Percentiles rank a stretch among this genome's conserved stretches.
Conservation (phyloP, 352 stramenopile species). For the Globisporangium cederbergense region DNA sequence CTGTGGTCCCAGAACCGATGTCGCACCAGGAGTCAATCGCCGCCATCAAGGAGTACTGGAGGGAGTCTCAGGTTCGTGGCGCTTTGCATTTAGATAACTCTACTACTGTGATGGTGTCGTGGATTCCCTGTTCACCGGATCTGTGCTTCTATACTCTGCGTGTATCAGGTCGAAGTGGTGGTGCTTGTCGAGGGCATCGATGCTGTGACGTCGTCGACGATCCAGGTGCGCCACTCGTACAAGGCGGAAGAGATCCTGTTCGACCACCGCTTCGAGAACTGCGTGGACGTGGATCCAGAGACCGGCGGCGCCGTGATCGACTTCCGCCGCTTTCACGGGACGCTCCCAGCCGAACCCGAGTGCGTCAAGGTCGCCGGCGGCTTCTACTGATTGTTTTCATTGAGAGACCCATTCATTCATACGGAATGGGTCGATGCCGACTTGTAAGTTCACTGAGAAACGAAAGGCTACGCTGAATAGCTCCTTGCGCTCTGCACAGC, state of each 20-base stretch:
- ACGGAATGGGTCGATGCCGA: not conserved
- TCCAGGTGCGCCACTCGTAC: slow-evolving; percentile 96
- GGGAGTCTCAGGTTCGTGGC: slow-evolving; percentile 56
- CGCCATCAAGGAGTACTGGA: slow-evolving; percentile 74
- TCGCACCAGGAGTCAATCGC: slow-evolving; percentile 35
- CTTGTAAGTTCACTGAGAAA: no score
- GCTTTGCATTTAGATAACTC: not conserved
- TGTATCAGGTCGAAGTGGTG: slow-evolving; percentile 91
- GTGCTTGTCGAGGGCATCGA: slow-evolving; percentile 95
- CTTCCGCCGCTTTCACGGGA: slow-evolving; percentile 88
- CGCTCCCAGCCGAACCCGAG: slow-evolving; percentile 43
- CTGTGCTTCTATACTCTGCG: slow-evolving; percentile 2
- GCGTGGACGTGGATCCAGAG: slow-evolving; percentile 74
- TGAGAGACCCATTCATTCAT: no score
- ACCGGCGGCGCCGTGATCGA: slow-evolving; percentile 85
- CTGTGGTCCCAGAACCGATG: slow-evolving; percentile 16
- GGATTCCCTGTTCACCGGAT: slow-evolving; percentile 3
- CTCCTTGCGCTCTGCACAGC: no score
- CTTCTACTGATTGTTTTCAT: slow-evolving; percentile 36
- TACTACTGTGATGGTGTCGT: not conserved
- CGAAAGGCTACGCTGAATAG: no score
- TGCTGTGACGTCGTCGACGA: slow-evolving; percentile 91
- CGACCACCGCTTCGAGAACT: slow-evolving; percentile 92
- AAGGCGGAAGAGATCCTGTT: slow-evolving; percentile 90
- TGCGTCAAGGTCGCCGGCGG: slow-evolving; percentile 57